phyloP scores from a whole-genome alignment of 352 stramenopile genomes.

The Aphanomyces stellatus region DNA sequence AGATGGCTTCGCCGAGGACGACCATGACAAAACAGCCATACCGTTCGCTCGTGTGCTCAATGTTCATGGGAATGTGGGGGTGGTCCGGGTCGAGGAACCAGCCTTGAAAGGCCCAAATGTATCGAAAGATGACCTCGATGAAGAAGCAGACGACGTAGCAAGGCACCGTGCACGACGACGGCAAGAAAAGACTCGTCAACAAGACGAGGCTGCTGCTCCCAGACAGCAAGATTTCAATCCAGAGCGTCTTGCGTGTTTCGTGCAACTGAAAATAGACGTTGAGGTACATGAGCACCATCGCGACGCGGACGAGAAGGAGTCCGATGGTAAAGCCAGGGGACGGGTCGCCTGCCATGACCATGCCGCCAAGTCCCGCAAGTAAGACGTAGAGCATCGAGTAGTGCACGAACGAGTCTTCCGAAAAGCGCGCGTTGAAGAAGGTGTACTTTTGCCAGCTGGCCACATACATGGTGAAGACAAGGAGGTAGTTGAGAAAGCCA shows the following conservation, averaged over 20 bases:
- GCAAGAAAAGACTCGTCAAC: neutral
- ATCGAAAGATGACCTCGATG: neutral
- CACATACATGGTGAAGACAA: constrained; percentile 8
- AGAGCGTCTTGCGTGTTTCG: neutral
- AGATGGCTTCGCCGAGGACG: constrained; percentile 1
- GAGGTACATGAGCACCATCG: neutral
- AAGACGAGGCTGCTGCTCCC: neutral
- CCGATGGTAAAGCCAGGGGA: neutral
- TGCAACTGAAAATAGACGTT: neutral
- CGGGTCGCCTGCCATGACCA: constrained; percentile 3
- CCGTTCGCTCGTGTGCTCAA: constrained; percentile 3
- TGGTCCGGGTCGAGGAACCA: constrained; percentile 1
- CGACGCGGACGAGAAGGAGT: neutral
- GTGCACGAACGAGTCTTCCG: constrained; percentile 3
- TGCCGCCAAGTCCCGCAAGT: constrained; percentile 5
- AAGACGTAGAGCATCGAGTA: neutral
- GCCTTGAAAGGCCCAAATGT: neutral
- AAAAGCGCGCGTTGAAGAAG: constrained; percentile 8
- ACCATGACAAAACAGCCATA: constrained; percentile 8
- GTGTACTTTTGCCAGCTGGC: constrained; percentile 13
- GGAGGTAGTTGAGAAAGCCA: neutral
- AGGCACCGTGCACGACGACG: neutral
- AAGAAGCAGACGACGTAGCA: neutral
- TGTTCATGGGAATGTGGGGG: constrained; percentile 1
- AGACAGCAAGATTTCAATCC: neutral